A percentile compares a stretch with the other conserved stretches of the same genome.
Evolutionary conservation across 1,139 yeast species (phyloP).

Genomic region (Saccharomycopsis phalli): DNA sequence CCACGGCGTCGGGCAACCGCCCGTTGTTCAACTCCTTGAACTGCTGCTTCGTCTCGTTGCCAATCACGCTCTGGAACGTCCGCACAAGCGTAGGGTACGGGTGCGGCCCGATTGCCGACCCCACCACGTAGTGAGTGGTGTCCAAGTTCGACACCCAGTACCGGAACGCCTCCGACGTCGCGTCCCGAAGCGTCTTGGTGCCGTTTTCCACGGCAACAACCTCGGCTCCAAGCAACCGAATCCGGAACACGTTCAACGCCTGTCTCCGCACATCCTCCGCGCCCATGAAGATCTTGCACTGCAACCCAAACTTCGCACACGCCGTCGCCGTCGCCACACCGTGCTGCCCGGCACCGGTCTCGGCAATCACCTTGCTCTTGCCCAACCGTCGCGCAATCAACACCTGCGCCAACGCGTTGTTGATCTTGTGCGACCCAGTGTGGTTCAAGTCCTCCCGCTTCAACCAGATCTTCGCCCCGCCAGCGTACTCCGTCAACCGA

Average conservation of each 20-base stretch:
- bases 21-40: slow-evolving; percentile 71
- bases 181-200: slow-evolving; percentile 92
- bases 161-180: slow-evolving; percentile 94
- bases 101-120: slow-evolving; percentile 98
- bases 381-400: slow-evolving; percentile 88
- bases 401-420: slow-evolving; percentile 93
- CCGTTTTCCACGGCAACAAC: slow-evolving; percentile 93
- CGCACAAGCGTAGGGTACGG: slow-evolving; percentile 97
- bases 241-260: slow-evolving; percentile 94
- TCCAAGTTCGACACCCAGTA: slow-evolving; percentile 86
- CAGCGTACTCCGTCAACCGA: slow-evolving; percentile 78
- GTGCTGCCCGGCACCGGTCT: slow-evolving; percentile 99
- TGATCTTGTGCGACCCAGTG: slow-evolving; percentile 96
- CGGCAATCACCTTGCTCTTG: slow-evolving; percentile 86
- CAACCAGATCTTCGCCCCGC: slow-evolving; percentile 97
- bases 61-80: slow-evolving; percentile 96
- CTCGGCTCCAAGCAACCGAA: slow-evolving; percentile 92
- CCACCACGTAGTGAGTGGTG: slow-evolving; percentile 88
- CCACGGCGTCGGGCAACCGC: slow-evolving; percentile 82
- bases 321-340: slow-evolving; percentile 99
- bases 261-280: slow-evolving; percentile 99
- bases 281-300: slow-evolving; percentile 97
- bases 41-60: slow-evolving; percentile 88
- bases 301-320: slow-evolving; percentile 93
- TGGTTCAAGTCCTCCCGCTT: slow-evolving; percentile 97